Evolutionary conservation across 1,284 basidiomycete species (phyloP).

Genomic region (Leucoagaricus sp.): DNA sequence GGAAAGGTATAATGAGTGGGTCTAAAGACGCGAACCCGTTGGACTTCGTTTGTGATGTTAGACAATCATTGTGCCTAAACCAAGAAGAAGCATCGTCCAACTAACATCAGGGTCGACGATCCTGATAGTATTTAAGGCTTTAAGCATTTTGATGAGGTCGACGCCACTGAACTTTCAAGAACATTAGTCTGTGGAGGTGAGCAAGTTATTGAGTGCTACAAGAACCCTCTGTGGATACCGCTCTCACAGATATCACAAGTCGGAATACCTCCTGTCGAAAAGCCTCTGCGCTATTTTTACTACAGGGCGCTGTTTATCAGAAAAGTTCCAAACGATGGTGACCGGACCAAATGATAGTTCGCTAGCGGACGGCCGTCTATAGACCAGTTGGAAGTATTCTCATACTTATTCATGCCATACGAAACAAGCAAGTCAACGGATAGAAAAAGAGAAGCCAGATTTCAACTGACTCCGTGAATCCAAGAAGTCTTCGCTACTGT

Average conservation of each 20-base stretch:
- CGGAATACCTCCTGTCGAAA: background rate
- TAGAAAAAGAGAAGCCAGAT: background rate
- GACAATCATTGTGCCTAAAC: no score
- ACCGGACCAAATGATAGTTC: background rate
- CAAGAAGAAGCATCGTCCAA: background rate
- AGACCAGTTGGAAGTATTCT: background rate
- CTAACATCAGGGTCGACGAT: background rate
- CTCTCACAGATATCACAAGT: background rate
- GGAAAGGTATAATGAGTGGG: background rate
- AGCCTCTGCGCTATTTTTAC: background rate
- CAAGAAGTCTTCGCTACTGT: background rate
- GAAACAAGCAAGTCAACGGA: background rate
- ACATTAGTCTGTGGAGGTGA: background rate
- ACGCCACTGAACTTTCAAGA: background rate
- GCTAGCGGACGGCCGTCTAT: constrained; percentile 6
- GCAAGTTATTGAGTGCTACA: background rate
- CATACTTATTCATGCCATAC: background rate
- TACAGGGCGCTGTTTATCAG: background rate
- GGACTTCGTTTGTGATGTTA: no score
- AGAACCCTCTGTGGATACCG: background rate
- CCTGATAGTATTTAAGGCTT: background rate
- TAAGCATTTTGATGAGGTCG: background rate
- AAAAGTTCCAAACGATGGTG: background rate
- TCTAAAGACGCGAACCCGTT: no score
- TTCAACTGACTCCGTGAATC: background rate